Base-by-base conservation (phyloP, 371 early-diverging fungal species). In the Thermomucor indicae-seudaticae region DNA sequence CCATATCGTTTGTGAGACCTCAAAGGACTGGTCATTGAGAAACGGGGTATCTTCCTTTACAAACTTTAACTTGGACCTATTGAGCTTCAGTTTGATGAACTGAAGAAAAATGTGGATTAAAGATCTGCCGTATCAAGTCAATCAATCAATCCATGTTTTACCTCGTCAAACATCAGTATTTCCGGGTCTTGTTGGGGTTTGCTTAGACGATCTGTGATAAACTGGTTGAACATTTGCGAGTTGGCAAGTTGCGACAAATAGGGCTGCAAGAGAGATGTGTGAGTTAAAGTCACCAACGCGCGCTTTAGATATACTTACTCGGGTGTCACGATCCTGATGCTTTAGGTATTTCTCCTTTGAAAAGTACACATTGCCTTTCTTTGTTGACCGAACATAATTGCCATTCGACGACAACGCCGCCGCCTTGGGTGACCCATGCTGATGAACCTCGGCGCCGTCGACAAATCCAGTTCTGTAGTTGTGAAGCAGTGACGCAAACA, bases 211-310 rank as follows among this genome's bases (percentile, higher is more conserved):
- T 90, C 89, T 16, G 84, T 77, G 6, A 86, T 83, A 55, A 92
- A 92, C 41, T 92, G 92, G 0, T 80, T 79, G 67, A 90, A 92
- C 57, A 89, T 84, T 62, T 90, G 92, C 0, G 91, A 87, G 43
- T 80, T 82, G 10, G 79, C 62, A 11, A 91, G 67, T 14, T 59
- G 65, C 0, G 80, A 68, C 60, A 91, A 65, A 51, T 86, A 91
- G 1, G 63, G 51, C 78, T 77, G 55, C 20, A 8, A 23, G n/a
- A 24, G 43, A 31, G 3, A 35, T n/a, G 7, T 16, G 24, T n/a
- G 7, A 38, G 22, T 0, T 28, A 3, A 20, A 53, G 22, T 46
- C 31, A 35, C n/a, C 23, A 39, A 14, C 14, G 8, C 32, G 14
- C 32, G 32, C 32, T 14, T 8, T 8, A 40, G 14, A 6, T 3